Conservation (phyloP, 768 basidiomycete species). For the Lactarius akahatsu region DNA sequence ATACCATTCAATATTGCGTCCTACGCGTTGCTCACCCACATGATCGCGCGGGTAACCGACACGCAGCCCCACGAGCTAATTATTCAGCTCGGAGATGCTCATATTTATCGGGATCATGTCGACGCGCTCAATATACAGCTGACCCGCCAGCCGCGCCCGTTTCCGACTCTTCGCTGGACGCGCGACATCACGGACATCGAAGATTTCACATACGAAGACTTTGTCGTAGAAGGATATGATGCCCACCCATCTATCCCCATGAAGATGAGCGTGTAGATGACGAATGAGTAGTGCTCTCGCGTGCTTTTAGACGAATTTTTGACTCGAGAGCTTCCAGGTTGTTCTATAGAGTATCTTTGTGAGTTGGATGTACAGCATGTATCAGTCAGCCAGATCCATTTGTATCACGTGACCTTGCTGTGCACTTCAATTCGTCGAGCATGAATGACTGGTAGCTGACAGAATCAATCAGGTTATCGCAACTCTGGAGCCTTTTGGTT, state of each 20-base stretch:
- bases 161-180: constrained; percentile 78
- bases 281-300: constrained; percentile 33
- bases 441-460: constrained; percentile 8
- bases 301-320: not conserved
- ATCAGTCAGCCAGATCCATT: not conserved
- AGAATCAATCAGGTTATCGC: not conserved
- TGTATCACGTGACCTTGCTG: constrained; percentile 1
- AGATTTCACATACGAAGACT: constrained; percentile 75
- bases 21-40: constrained; percentile 94
- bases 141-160: constrained; percentile 69
- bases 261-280: constrained; percentile 85
- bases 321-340: not conserved
- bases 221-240: constrained; percentile 84
- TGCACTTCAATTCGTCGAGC: not conserved
- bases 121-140: constrained; percentile 84
- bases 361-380: not conserved
- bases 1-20: constrained; percentile 99
- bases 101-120: constrained; percentile 92
- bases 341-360: constrained; percentile 2
- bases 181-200: constrained; percentile 72
- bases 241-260: constrained; percentile 83
- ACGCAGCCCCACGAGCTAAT: constrained; percentile 87
- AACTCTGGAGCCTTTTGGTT: too few relatives aligned
- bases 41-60: constrained; percentile 91
- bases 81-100: constrained; percentile 96